A percentile compares a stretch with the other conserved stretches of the same genome.
Conservation (phyloP, 305 asterid species). For the Fraxinus xanthoxyloides region DNA sequence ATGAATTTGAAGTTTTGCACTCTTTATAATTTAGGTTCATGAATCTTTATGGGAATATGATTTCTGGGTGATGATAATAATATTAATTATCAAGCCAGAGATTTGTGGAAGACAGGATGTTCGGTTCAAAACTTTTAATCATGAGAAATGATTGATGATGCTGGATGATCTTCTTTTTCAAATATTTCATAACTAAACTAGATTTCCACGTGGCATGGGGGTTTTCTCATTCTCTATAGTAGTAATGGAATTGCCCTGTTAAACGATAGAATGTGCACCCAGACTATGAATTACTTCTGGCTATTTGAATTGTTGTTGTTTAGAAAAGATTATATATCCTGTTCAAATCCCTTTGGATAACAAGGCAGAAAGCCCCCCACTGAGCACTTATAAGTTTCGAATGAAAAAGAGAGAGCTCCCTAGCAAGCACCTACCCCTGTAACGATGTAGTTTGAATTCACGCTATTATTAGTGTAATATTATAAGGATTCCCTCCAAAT, state of each 20-base stretch:
- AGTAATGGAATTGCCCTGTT: not conserved
- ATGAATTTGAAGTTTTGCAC: not conserved
- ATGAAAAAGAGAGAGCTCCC: not conserved
- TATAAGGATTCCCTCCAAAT: not conserved
- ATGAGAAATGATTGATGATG: not conserved
- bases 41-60: not conserved
- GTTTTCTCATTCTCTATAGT: not conserved
- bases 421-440: not conserved
- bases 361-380: conserved; percentile 12
- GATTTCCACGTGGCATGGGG: not conserved
- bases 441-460: not conserved
- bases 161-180: not conserved
- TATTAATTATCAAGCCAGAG: not conserved
- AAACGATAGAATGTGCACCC: not conserved
- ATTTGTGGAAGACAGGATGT: not conserved
- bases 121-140: not conserved
- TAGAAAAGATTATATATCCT: not conserved
- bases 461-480: not conserved
- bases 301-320: not conserved
- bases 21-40: too few relatives aligned
- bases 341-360: not conserved
- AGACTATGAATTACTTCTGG: not conserved
- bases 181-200: not conserved
- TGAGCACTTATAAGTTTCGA: conserved; percentile 6
- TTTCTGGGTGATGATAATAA: not conserved